Percentiles rank a stretch among this genome's conserved stretches.
Evolutionary conservation across 108 stramenopile species (phyloP).

Genomic region (Bacterosira constricta): DNA sequence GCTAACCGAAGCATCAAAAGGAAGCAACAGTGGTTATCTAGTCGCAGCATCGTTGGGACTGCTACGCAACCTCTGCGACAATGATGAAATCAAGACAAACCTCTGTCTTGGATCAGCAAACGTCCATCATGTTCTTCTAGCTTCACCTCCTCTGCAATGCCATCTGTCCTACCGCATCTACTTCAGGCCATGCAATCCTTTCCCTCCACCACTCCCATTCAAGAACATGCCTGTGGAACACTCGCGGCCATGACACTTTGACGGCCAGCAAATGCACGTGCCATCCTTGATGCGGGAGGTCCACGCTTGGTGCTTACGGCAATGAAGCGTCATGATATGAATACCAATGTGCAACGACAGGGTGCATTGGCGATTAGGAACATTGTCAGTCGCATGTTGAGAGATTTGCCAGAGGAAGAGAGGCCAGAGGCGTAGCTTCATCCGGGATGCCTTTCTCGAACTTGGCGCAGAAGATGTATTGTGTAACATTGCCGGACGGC

Average conservation of each 20-base stretch:
- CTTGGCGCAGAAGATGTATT: constrained; percentile 78
- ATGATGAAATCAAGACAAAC: constrained; percentile 88
- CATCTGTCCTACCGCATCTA: constrained; percentile 28
- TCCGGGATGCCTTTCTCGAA: constrained; percentile 65
- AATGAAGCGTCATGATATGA: constrained; percentile 68
- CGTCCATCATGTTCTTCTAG: too few species aligned
- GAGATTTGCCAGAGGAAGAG: constrained; percentile 8
- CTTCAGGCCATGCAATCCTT: constrained; percentile 58
- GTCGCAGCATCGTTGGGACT: constrained; percentile 66
- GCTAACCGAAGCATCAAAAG: background rate
- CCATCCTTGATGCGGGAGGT: constrained; percentile 56
- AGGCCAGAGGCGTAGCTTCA: background rate
- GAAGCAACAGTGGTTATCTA: constrained; percentile 31
- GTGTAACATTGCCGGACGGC: constrained; percentile 64
- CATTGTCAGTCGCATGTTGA: constrained; percentile 69
- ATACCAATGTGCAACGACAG: constrained; percentile 78
- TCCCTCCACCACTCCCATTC: constrained; percentile 35
- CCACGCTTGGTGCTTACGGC: constrained; percentile 60
- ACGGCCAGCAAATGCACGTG: constrained; percentile 71
- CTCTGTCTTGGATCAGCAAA: constrained; percentile 58
- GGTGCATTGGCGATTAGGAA: constrained; percentile 86
- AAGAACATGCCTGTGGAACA: constrained; percentile 88
- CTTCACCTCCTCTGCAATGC: constrained; percentile 42
- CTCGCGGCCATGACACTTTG: constrained; percentile 88
- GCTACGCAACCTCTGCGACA: constrained; percentile 85